phyloP scores from a whole-genome alignment of 192 early-diverging fungal species.

The Umbelopsis sp. region DNA sequence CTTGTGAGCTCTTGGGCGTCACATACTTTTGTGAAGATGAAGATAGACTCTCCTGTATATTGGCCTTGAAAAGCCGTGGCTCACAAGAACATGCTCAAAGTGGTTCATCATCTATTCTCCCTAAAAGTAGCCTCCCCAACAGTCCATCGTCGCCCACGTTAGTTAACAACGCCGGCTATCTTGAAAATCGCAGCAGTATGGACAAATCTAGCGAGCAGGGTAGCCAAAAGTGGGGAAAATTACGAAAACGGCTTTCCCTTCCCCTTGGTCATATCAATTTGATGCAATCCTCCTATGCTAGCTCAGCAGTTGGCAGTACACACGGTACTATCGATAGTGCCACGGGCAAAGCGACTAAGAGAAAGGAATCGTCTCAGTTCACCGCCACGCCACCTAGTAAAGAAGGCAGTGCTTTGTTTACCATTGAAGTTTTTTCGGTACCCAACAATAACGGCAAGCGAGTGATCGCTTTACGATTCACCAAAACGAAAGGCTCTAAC shows the following conservation, averaged over 20 bases:
- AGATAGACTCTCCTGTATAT: conserved; percentile 12
- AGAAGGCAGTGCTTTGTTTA: conserved; percentile 31
- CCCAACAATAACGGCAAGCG: conserved; percentile 17
- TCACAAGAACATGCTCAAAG: not conserved
- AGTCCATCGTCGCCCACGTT: conserved; percentile 5
- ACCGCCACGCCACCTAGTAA: conserved; percentile 2
- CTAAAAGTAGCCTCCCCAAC: not conserved
- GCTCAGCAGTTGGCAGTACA: conserved; percentile 10
- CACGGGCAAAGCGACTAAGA: not conserved
- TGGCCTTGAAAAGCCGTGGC: conserved; percentile 7
- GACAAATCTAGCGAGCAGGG: conserved; percentile 9
- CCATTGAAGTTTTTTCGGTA: conserved; percentile 31
- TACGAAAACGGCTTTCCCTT: conserved; percentile 29
- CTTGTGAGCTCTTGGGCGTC: conserved; percentile 36
- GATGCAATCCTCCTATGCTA: conserved; percentile 15
- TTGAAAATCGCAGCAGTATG: conserved; percentile 8
- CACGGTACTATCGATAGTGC: conserved; percentile 2
- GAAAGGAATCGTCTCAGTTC: not conserved
- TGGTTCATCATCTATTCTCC: conserved; percentile 10
- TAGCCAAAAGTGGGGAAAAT: conserved; percentile 13
- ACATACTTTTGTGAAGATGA: conserved; percentile 29
- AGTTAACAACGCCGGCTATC: not conserved
- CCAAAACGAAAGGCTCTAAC: conserved; percentile 34
- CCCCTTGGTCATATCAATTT: conserved; percentile 24
- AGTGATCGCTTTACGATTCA: conserved; percentile 27